Evolutionary conservation across 106 monocot species (phyloP), one percentile per base, ranked within the genome.

Genomic region (Apostasia ramifera): DNA sequence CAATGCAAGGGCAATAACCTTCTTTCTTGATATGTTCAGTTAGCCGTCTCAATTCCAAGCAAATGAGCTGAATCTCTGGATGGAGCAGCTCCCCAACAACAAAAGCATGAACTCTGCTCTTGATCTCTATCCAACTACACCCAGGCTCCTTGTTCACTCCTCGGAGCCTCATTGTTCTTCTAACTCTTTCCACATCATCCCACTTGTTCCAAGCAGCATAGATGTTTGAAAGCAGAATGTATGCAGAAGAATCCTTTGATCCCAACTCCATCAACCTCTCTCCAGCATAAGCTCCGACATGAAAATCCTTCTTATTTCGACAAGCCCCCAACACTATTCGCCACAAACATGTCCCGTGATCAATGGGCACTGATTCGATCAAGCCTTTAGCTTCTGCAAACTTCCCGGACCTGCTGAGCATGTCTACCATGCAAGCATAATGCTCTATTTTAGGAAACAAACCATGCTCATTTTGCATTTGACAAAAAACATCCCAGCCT

Each of bases 351-450:
- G 64, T 75, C 37, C 81, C 81, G 48, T 84, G 84, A 54, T 77
- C 72, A 5, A 87, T 58, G 2, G 81, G 79, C 12, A 79, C 69
- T 10, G 83, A 81, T 70, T 81, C 83, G 73, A 86, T 75, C 12
- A 91, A 81, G 5, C 73, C 57, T 53, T 76, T 82, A 12, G 91
- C 87, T 74, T 85, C 72, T 14, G 67, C 79, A 12, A 87, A 75
- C 71, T 78, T 54, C 6, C 82, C 87, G 39, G 84, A 78, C 4
- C 83, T 73, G 54, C 78, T 77, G 10, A 91, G 81, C 49, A 84
- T 74, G 59, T 91, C 86, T 40, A 86, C 86, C 86, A 86, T 86
- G 73, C 91, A 91, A 41, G 86, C 81, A 71, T 83, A 91, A 70
- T 91, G 91, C 53, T 86, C 91, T 44, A 84, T 57, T 51, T 46